Conservation (phyloP, 2,329 filamentous ascomycete species). For the Ustilaginoidea virens region DNA sequence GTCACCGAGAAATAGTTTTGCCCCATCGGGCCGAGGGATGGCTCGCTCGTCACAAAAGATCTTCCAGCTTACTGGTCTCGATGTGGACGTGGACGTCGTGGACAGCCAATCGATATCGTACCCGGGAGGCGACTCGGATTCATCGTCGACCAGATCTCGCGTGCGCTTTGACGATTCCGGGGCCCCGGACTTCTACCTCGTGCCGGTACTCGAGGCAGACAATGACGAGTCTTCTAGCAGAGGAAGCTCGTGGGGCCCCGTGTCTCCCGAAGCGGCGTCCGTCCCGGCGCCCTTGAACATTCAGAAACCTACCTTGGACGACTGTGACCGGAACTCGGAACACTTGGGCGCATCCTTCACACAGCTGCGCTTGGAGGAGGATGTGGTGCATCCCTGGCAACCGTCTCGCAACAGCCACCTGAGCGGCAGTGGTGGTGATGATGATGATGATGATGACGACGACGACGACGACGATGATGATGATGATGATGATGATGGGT, state of each 20-base stretch:
- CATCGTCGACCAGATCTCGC: slow-evolving; percentile 2
- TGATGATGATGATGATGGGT: too few relatives aligned
- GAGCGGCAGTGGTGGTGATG: slow-evolving; percentile 15
- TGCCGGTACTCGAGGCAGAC: slow-evolving; percentile 9
- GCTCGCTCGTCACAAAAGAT: slow-evolving; percentile 22
- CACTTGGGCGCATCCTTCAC: slow-evolving; percentile 1
- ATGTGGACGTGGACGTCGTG: slow-evolving; percentile 19
- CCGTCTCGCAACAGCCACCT: slow-evolving; percentile 12
- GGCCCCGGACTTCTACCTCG: slow-evolving; percentile 3
- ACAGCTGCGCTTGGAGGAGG: slow-evolving; percentile 3
- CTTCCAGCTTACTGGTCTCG: slow-evolving; percentile 24
- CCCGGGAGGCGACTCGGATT: slow-evolving; percentile 3
- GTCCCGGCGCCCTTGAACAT: slow-evolving; percentile 5
- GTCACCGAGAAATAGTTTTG: slow-evolving; percentile 1
- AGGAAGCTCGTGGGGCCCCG: slow-evolving; percentile 9
- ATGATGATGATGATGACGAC: too few relatives aligned
- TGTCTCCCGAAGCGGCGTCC: slow-evolving; percentile 6
- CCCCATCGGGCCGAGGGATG: neutral
- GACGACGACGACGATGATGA: too few relatives aligned
- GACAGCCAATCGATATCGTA: slow-evolving; percentile 2
- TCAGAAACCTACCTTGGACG: slow-evolving; percentile 3
- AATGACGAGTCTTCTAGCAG: slow-evolving; percentile 8
- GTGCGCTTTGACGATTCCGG: slow-evolving; percentile 1
- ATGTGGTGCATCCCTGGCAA: slow-evolving; percentile 6
- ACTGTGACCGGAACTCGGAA: slow-evolving; percentile 3